Conservation (phyloP, 2,329 filamentous ascomycete species). For the Phyllosticta ampelicida region DNA sequence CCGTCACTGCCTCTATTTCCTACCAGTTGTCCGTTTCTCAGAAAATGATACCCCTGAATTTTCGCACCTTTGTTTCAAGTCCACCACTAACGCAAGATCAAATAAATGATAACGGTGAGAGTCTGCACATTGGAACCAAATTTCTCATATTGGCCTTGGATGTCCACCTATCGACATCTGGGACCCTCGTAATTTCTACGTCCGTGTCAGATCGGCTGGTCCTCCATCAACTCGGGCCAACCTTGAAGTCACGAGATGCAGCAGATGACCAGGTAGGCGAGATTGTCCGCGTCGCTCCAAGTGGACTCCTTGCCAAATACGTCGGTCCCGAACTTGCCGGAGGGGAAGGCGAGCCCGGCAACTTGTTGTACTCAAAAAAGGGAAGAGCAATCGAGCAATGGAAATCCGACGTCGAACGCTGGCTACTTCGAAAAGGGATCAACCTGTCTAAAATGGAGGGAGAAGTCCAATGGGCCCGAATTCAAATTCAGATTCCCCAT, state of each 20-base stretch:
- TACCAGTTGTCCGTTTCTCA: slow-evolving; percentile 24
- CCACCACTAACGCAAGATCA: slow-evolving; percentile 11
- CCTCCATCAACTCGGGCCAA: slow-evolving; percentile 5
- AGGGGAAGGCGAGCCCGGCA: neutral
- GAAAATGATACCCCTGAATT: slow-evolving; percentile 24
- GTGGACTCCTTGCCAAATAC: slow-evolving; percentile 7
- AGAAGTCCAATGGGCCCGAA: slow-evolving; percentile 9
- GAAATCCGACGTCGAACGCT: slow-evolving; percentile 23
- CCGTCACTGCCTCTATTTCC: slow-evolving; percentile 26
- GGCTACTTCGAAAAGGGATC: slow-evolving; percentile 27
- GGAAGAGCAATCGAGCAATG: slow-evolving; percentile 14
- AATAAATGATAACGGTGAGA: slow-evolving; percentile 5
- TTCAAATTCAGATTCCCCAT: slow-evolving; percentile 5
- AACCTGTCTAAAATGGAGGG: slow-evolving; percentile 18
- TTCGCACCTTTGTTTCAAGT: slow-evolving; percentile 25
- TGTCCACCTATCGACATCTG: slow-evolving; percentile 11
- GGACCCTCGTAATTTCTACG: slow-evolving; percentile 12
- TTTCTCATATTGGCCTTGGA: slow-evolving; percentile 6
- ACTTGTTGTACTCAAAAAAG: neutral
- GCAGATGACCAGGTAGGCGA: slow-evolving; percentile 6
- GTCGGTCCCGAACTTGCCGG: slow-evolving; percentile 1
- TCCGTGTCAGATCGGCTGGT: slow-evolving; percentile 2
- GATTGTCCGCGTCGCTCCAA: slow-evolving; percentile 6
- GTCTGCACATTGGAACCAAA: neutral
- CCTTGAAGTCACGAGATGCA: neutral